Evolutionary conservation across 1,284 basidiomycete species (phyloP), one percentile per base, ranked within the genome.

Genomic region (Puccinia horiana): DNA sequence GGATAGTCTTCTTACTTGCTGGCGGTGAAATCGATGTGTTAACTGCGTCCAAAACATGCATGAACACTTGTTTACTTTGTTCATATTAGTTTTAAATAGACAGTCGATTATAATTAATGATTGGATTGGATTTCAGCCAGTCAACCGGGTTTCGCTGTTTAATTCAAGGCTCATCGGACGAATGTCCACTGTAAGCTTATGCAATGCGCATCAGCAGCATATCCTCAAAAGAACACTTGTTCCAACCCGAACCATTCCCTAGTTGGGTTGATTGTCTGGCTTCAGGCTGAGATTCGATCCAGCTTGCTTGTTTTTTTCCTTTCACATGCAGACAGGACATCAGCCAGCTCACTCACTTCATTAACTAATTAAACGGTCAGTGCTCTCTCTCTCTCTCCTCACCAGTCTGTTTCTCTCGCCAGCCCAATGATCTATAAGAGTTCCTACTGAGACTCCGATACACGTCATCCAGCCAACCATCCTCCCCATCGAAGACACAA

Each of bases 351-450:
- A 32, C n/a, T n/a, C n/a, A n/a, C n/a, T n/a, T n/a, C n/a, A 61
- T 35, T 26, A 14, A 61, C 35, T 61, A 61, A 61, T 61, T 61
- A 61, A 61, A 61, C 58, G 58, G 58, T 14, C 58, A 32, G 58
- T 61, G 58, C 56, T 4, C 29, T 5, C 20, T 58, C 32, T 61
- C 52, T 5, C 52, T n/a, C n/a, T n/a, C n/a, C n/a, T n/a, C n/a
- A n/a, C n/a, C n/a, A n/a, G n/a, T n/a, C n/a, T n/a, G 23, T 12
- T 61, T 35, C 29, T 12, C 58, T 35, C 9, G 9, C 58, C 29
- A 29, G 29, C 58, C 29, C 32, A 32, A 20, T 18, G 16, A 29
- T n/a, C 16, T 35, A 35, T 20, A 61, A 18, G 58, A 61, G 11
- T 61, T 61, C 58, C 18, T 32, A 61, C 35, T 61, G 26, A 61